Evolutionary conservation across 768 basidiomycete genomes (phyloP).

Genomic region (Serendipita sp.): DNA sequence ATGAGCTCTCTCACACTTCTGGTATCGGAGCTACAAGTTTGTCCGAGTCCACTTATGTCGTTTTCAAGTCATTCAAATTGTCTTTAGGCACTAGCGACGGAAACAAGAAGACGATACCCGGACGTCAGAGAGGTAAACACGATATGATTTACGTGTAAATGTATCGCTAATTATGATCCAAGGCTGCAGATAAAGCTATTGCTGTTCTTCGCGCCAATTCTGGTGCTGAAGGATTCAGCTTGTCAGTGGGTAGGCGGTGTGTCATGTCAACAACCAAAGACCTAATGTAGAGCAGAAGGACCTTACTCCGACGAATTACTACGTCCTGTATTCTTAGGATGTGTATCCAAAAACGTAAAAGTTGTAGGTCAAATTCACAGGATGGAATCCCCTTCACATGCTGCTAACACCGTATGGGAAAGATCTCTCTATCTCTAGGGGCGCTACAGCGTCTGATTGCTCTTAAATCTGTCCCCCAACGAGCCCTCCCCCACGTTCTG

Average conservation of each 20-base stretch:
- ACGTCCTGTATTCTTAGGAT: conserved; percentile 83
- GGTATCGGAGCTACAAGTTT: conserved; percentile 52
- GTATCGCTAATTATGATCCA: conserved; percentile 3
- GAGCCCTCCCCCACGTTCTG: conserved; percentile 63
- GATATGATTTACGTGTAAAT: conserved; percentile 2
- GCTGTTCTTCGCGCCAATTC: conserved; percentile 67
- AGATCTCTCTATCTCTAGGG: conserved; percentile 56
- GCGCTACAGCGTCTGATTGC: conserved; percentile 82
- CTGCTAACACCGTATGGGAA: not conserved
- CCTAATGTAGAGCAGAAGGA: conserved; percentile 33
- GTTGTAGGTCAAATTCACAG: conserved; percentile 36
- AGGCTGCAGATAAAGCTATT: conserved; percentile 82
- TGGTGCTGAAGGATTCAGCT: conserved; percentile 43
- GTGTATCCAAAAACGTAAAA: conserved; percentile 84
- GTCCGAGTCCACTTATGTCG: not conserved
- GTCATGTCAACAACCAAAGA: conserved; percentile 17
- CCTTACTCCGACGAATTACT: conserved; percentile 69
- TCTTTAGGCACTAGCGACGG: conserved; percentile 66
- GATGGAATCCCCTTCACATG: not conserved
- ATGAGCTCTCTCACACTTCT: conserved; percentile 19
- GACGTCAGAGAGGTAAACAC: conserved; percentile 77
- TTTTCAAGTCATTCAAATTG: not conserved
- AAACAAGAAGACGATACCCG: conserved; percentile 76
- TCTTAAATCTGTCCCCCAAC: conserved; percentile 69
- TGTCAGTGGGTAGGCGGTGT: conserved; percentile 55